Percentiles rank a stretch among this genome's conserved stretches.
Evolutionary conservation across 2,329 filamentous ascomycete genomes (phyloP).

Genomic region (Colletotrichum sp.): DNA sequence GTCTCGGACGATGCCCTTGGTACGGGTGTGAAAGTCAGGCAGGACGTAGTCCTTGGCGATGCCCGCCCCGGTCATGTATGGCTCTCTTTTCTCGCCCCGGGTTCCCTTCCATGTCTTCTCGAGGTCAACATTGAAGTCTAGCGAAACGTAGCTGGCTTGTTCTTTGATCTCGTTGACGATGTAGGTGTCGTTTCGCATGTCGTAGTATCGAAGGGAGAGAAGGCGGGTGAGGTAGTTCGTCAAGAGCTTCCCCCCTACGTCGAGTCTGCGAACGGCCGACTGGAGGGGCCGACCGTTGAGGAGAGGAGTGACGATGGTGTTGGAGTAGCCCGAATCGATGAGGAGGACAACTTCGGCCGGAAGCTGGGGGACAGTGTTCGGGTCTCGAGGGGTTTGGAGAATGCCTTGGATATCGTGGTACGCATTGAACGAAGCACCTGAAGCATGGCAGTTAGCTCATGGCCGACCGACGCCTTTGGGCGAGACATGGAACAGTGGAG

Average conservation of each 20-base stretch:
- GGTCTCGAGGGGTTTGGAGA: conserved; percentile 64
- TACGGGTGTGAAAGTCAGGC: conserved; percentile 72
- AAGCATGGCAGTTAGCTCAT: not conserved
- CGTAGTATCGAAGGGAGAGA: conserved; percentile 89
- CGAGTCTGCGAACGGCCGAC: conserved; percentile 80
- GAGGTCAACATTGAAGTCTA: conserved; percentile 78
- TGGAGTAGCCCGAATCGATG: conserved; percentile 90
- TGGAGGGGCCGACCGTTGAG: conserved; percentile 83
- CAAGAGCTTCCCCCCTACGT: conserved; percentile 90
- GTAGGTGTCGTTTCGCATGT: conserved; percentile 92
- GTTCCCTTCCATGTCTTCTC: conserved; percentile 86
- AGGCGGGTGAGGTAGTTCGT: conserved; percentile 93
- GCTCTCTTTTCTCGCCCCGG: conserved; percentile 58
- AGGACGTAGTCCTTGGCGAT: conserved; percentile 92
- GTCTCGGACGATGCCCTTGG: conserved; percentile 74
- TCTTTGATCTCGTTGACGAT: conserved; percentile 98
- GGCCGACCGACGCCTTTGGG: not conserved
- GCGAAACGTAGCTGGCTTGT: conserved; percentile 80
- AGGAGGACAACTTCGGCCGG: conserved; percentile 86
- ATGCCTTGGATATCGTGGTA: conserved; percentile 79
- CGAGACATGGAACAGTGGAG: not conserved
- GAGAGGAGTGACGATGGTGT: conserved; percentile 88
- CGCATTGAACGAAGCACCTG: conserved; percentile 78
- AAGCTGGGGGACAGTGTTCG: conserved; percentile 44
- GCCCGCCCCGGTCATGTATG: conserved; percentile 55